phyloP scores from a whole-genome alignment of 805 yeast species.

The Maudiozyma saulgeensis region DNA sequence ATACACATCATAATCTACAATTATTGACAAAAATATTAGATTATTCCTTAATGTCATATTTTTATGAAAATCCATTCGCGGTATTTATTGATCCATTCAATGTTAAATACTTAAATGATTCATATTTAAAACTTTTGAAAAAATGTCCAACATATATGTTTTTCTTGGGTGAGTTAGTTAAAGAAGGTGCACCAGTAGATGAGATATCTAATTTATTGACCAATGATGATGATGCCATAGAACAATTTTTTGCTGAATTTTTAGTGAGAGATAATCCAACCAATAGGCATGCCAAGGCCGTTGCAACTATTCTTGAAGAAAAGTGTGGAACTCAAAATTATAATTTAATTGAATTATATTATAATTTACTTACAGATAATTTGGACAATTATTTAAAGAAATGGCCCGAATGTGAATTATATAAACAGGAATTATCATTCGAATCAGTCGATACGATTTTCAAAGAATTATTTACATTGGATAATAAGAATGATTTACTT shows the following conservation, averaged over 20 bases:
- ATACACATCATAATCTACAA: conserved; percentile 25
- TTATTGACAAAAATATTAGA: conserved; percentile 26
- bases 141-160: conserved; percentile 29
- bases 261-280: conserved; percentile 29
- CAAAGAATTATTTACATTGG: conserved; percentile 28
- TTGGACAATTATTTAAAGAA: conserved; percentile 14
- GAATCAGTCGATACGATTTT: conserved; percentile 27
- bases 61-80: conserved; percentile 28
- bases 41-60: conserved; percentile 28
- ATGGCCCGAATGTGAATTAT: conserved; percentile 21
- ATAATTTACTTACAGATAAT: conserved; percentile 20
- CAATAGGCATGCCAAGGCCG: conserved; percentile 24
- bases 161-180: conserved; percentile 25
- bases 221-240: conserved; percentile 18
- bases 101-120: conserved; percentile 19
- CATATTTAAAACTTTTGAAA: conserved; percentile 18
- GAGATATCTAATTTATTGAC: conserved; percentile 20
- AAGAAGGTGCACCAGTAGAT: conserved; percentile 18
- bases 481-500: conserved; percentile 24
- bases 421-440: conserved; percentile 16
- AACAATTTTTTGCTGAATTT: conserved; percentile 27
- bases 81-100: conserved; percentile 29
- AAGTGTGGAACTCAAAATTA: conserved; percentile 19
- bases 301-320: conserved; percentile 19
- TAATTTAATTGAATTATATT: conserved; percentile 26